A percentile compares a stretch with the other conserved stretches of the same genome.
Evolutionary conservation across 2,329 filamentous ascomycete genomes (phyloP).

Genomic region (Sporothrix pallida): DNA sequence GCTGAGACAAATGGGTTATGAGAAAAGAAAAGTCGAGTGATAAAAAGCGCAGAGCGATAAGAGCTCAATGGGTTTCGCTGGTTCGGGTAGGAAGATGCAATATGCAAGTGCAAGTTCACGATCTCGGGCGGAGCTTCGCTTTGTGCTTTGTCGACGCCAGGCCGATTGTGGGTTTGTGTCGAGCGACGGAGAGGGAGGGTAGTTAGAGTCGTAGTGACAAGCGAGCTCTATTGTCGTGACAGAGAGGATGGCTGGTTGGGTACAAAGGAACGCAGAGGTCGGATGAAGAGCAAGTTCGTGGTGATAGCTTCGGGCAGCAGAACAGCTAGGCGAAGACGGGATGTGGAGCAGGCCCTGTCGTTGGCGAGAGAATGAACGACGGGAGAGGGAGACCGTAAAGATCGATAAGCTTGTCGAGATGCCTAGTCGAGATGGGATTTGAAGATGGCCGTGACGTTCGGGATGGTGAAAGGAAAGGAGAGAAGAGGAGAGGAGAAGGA

Average conservation of each 20-base stretch:
- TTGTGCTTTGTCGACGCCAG: not conserved
- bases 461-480: slow-evolving; percentile 3
- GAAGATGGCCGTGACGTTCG: not conserved
- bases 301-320: not conserved
- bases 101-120: not conserved
- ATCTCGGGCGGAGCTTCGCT: not conserved
- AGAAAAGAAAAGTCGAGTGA: not conserved
- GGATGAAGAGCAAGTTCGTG: not conserved
- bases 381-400: not conserved
- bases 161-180: not conserved
- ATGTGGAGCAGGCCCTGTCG: not conserved
- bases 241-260: not conserved
- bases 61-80: not conserved
- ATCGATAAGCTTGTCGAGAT: not conserved
- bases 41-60: not conserved
- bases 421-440: not conserved
- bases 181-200: not conserved
- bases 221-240: not conserved
- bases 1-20: not conserved
- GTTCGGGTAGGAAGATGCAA: not conserved
- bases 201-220: not conserved
- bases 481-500: not conserved
- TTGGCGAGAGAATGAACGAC: not conserved
- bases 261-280: not conserved
- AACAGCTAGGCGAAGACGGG: slow-evolving; percentile 13